phyloP scores from a whole-genome alignment of 768 basidiomycete genomes.

The Symmetrospora coprosmae region DNA sequence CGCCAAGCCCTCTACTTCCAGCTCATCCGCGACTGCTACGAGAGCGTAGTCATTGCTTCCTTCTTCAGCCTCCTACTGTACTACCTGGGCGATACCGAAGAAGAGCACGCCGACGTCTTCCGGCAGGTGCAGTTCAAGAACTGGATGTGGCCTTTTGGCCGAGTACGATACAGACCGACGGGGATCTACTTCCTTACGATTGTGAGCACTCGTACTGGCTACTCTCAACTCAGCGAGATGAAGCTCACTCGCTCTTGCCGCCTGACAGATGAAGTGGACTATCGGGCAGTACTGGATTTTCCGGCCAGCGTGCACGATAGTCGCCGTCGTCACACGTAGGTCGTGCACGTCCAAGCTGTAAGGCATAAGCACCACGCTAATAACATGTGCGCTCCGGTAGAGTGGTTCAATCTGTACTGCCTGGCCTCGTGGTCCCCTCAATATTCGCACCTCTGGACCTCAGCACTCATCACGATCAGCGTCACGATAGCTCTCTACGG shows the following conservation, averaged over 20 bases:
- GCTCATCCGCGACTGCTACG: slow-evolving; percentile 59
- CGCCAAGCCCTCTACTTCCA: slow-evolving; percentile 53
- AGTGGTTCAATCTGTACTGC: slow-evolving; percentile 49
- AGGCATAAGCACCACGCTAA: no score
- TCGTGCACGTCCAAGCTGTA: no score
- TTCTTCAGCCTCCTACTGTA: slow-evolving; percentile 65
- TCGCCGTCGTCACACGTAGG: not conserved
- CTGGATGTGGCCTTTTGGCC: slow-evolving; percentile 60
- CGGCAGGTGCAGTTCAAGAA: slow-evolving; percentile 43
- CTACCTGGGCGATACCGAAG: slow-evolving; percentile 45
- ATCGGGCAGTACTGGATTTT: slow-evolving; percentile 45
- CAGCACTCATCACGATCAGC: slow-evolving; percentile 51
- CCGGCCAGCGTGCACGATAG: slow-evolving; percentile 14
- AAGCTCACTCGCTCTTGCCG: no score
- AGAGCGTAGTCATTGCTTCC: slow-evolving; percentile 57
- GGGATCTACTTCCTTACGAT: slow-evolving; percentile 49
- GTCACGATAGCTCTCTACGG: slow-evolving; percentile 69
- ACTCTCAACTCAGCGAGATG: no score
- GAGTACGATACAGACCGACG: slow-evolving; percentile 49
- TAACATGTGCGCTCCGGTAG: no score
- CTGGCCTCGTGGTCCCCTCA: slow-evolving; percentile 54
- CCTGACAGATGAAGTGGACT: slow-evolving; percentile 70
- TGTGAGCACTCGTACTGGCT: no score
- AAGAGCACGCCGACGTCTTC: slow-evolving; percentile 19
- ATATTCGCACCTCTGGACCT: slow-evolving; percentile 60